phyloP scores from a whole-genome alignment of 352 stramenopile species.

The Phytopythium vexans region DNA sequence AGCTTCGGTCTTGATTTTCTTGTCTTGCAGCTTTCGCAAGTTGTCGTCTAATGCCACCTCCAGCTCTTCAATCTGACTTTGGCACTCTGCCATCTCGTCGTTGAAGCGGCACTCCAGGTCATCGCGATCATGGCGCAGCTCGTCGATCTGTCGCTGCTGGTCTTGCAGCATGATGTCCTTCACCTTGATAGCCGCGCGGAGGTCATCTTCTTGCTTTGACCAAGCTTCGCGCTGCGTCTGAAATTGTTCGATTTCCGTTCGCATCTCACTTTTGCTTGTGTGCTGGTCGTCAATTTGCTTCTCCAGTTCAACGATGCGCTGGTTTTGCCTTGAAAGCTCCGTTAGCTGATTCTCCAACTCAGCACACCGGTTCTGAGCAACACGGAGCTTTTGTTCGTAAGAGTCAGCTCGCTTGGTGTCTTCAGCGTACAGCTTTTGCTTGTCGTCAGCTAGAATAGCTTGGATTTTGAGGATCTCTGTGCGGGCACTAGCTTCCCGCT shows the following conservation, averaged over 20 bases:
- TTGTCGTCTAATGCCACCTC: constrained; percentile 57
- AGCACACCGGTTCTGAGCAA: constrained; percentile 13
- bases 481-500: constrained; percentile 38
- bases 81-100: constrained; percentile 43
- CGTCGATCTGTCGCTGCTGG: constrained; percentile 47
- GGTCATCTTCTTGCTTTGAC: constrained; percentile 48
- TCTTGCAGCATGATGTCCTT: constrained; percentile 76
- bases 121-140: constrained; percentile 27
- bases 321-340: constrained; percentile 16
- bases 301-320: constrained; percentile 14
- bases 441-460: constrained; percentile 47
- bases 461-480: constrained; percentile 38
- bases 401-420: constrained; percentile 36
- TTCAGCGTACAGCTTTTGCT: constrained; percentile 41
- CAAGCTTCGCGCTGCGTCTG: constrained; percentile 17
- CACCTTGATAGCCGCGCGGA: constrained; percentile 55
- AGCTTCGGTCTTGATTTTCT: constrained; percentile 30
- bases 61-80: constrained; percentile 56
- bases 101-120: constrained; percentile 38
- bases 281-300: constrained; percentile 20
- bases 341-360: constrained; percentile 30
- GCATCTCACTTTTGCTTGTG: constrained; percentile 11
- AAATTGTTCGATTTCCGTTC: constrained; percentile 19
- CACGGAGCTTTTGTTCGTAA: constrained; percentile 42
- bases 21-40: constrained; percentile 34